These are phyloP conservation scores for Penicillium ucsense DNA, from an alignment of 495 filamentous ascomycete genomes.

Conservation along the genomic window DNA sequence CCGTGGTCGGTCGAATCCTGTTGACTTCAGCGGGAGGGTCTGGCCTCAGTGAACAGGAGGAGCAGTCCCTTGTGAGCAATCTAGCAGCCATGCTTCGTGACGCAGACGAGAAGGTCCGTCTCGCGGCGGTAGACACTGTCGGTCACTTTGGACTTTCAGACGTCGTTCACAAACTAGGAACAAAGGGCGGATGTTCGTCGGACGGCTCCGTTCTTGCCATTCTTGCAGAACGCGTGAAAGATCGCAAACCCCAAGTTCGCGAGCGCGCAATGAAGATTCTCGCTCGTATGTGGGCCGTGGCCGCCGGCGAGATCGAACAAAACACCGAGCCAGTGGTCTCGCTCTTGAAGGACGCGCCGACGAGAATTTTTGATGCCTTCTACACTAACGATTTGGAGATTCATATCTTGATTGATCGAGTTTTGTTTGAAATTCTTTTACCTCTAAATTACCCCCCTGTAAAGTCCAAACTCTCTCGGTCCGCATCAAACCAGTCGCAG, in stretches of 20 bases:
- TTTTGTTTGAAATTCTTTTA: constrained; percentile 77
- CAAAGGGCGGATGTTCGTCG: constrained; percentile 58
- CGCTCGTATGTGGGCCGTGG: constrained; percentile 83
- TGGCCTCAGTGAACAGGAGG: constrained; percentile 68
- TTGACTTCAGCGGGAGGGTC: constrained; percentile 78
- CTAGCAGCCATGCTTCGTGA: constrained; percentile 77
- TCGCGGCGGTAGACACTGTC: constrained; percentile 76
- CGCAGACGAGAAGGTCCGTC: constrained; percentile 78
- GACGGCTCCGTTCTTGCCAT: constrained; percentile 63
- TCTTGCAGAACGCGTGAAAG: constrained; percentile 80
- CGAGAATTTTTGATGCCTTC: constrained; percentile 74
- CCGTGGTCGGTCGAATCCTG: constrained; percentile 71
- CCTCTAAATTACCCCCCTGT: constrained; percentile 78
- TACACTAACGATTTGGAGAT: constrained; percentile 88
- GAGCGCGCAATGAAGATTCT: constrained; percentile 77
- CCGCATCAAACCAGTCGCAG: constrained; percentile 51
- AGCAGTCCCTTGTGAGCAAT: constrained; percentile 57
- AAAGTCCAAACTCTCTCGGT: constrained; percentile 55
- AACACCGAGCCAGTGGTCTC: constrained; percentile 66
- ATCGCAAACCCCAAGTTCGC: constrained; percentile 72
- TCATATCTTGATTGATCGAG: constrained; percentile 71
- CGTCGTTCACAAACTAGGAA: constrained; percentile 69
- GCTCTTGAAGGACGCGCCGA: constrained; percentile 69
- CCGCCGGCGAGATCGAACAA: constrained; percentile 72
- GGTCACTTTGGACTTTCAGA: constrained; percentile 67